Evolutionary conservation across 208 protist species (phyloP).

Genomic region (Tritrichomonas musculus): DNA sequence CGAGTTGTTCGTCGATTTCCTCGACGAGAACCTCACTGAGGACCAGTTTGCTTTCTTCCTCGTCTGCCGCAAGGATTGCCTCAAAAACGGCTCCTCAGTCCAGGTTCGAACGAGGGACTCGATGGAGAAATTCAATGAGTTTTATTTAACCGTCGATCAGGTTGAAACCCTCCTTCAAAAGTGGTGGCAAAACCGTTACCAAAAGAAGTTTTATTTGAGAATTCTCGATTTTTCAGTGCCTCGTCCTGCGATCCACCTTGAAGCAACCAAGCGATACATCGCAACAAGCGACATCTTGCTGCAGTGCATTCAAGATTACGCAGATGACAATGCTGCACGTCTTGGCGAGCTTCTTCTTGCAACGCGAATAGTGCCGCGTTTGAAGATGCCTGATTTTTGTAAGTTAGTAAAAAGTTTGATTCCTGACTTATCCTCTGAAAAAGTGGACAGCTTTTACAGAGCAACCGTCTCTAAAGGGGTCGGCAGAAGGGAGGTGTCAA

Average conservation of each 20-base stretch:
- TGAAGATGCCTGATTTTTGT: background rate
- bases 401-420: background rate
- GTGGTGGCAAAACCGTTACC: background rate
- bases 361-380: background rate
- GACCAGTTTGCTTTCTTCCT: background rate
- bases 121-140: background rate
- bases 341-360: background rate
- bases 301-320: background rate
- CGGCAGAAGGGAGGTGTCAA: background rate
- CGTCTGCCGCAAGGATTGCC: background rate
- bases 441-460: background rate
- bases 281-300: background rate
- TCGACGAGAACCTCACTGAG: background rate
- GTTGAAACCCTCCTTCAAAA: background rate
- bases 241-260: background rate
- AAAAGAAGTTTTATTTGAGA: background rate
- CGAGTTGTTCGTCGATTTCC: background rate
- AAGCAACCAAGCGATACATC: background rate
- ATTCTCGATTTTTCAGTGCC: background rate
- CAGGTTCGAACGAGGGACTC: background rate
- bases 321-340: background rate
- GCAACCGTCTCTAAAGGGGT: background rate
- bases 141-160: background rate
- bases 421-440: background rate
- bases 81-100: background rate